Evolutionary conservation across 1,284 basidiomycete species (phyloP).

Genomic region (Trichosporon sp.): DNA sequence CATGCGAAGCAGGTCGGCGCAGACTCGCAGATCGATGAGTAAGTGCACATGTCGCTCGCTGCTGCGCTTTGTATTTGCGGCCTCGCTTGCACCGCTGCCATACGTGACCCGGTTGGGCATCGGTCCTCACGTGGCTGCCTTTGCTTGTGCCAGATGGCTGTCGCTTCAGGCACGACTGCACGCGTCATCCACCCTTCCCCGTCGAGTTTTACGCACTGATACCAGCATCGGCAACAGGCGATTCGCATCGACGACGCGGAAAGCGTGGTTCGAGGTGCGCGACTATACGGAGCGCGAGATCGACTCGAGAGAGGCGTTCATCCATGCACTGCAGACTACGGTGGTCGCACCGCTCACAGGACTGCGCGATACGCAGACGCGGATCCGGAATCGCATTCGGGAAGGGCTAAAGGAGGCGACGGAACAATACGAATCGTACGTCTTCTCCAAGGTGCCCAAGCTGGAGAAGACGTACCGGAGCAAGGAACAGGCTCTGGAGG

Average conservation of each 20-base stretch:
- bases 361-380: slow-evolving; percentile 71
- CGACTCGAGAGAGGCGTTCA: slow-evolving; percentile 71
- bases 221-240: slow-evolving; percentile 52
- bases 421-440: slow-evolving; percentile 65
- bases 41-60: slow-evolving; percentile 12
- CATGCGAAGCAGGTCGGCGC: slow-evolving; percentile 63
- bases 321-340: slow-evolving; percentile 62
- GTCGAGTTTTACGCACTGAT: neutral
- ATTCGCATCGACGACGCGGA: slow-evolving; percentile 56
- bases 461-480: slow-evolving; percentile 69
- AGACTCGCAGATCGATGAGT: slow-evolving; percentile 52
- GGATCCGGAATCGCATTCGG: slow-evolving; percentile 79
- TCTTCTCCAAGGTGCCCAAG: slow-evolving; percentile 65
- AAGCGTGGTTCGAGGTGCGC: slow-evolving; percentile 72
- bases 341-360: slow-evolving; percentile 62
- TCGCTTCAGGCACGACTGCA: neutral
- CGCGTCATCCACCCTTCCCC: neutral
- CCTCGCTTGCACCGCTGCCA: neutral
- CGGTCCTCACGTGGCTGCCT: too few relatives aligned
- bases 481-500: slow-evolving; percentile 74
- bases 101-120: neutral
- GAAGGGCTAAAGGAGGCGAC: slow-evolving; percentile 76
- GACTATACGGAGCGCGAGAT: slow-evolving; percentile 79
- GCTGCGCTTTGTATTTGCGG: neutral
- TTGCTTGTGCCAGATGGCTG: too few relatives aligned